A percentile compares a stretch with the other conserved stretches of the same genome.
Conservation (phyloP, 2,329 filamentous ascomycete species). For the Chaetoscypha palmicola region DNA sequence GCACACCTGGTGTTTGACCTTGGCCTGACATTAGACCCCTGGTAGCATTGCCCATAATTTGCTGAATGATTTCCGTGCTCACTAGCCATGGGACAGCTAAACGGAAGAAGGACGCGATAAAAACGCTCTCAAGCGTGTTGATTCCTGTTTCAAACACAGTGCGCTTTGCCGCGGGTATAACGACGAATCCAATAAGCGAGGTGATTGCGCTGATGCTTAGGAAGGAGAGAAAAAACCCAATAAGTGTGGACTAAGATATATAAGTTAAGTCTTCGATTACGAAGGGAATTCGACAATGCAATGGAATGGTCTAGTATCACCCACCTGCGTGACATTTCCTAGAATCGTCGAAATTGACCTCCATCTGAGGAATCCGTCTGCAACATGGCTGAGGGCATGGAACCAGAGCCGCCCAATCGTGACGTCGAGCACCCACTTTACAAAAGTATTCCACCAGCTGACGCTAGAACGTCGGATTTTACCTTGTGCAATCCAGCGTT, state of each 20-base stretch:
- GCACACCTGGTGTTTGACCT: background rate
- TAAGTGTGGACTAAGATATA: background rate
- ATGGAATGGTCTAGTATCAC: background rate
- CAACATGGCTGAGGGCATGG: background rate
- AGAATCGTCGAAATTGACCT: background rate
- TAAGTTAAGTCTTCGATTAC: no score
- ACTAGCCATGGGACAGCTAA: background rate
- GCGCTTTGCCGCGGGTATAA: conserved; percentile 4
- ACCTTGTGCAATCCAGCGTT: conserved; percentile 7
- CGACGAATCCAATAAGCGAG: conserved; percentile 4
- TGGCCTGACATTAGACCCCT: background rate
- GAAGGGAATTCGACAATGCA: background rate
- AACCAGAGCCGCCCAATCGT: conserved; percentile 3
- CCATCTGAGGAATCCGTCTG: background rate
- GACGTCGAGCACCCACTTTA: conserved; percentile 4
- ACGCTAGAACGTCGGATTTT: background rate
- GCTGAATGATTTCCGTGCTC: background rate
- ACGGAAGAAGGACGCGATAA: background rate
- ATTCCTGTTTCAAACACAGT: conserved; percentile 1
- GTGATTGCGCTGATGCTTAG: background rate
- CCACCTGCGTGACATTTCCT: conserved; percentile 1
- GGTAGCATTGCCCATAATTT: background rate
- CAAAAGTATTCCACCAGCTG: conserved; percentile 7
- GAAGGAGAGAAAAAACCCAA: background rate
- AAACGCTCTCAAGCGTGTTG: background rate